Evolutionary conservation across 2,329 filamentous ascomycete species (phyloP), one percentile per base, ranked within the genome.

Genomic region (Monosporascus sp.): DNA sequence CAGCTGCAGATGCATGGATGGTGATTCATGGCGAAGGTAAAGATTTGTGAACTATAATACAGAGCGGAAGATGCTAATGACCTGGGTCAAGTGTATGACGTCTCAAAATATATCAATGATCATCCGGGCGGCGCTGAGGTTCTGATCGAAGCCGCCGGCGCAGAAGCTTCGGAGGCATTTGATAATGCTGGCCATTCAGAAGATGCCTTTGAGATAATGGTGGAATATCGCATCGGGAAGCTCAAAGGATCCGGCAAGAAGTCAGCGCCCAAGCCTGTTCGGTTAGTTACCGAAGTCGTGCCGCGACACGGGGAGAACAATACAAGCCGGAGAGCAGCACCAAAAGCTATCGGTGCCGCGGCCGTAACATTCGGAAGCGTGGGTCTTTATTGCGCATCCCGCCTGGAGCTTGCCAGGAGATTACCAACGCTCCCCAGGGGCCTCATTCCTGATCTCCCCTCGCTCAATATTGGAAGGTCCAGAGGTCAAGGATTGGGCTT

Each of bases 151-250:
- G 86, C 90, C 27, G 89, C 80, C 61, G 90, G 90, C 53, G 85
- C 86, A 61, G 89, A 94, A 71, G 85, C 87, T 48, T 90, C 87
- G 44, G 85, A 90, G 67, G 87, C 84, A 43, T 94, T 92, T 65
- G 89, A 94, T 73, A 87, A 92, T 64, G 88, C 90, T 38, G 90
- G 90, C 45, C 90, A 95, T 76, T 91, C 87, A 47, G 87, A 90
- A 24, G 76, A 79, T 52, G 76, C 76, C 3, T 68, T 63, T 49
- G 74, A 76, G 40, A 72, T 76, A 47, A 72, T 78, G 68, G 66
- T 64, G 2, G 55, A 64, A 14, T 74, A 67, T 51, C 58, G 58
- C 41, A 48, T 78, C 36, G 76, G 75, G 19, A 68, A 65, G 31
- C 64, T 73, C 52, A 70, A 69, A 50, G 71, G 69, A 40, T 63